Evolutionary conservation across 2,329 filamentous ascomycete species (phyloP), one percentile per base, ranked within the genome.

Genomic region (Aureobasidium vineae): DNA sequence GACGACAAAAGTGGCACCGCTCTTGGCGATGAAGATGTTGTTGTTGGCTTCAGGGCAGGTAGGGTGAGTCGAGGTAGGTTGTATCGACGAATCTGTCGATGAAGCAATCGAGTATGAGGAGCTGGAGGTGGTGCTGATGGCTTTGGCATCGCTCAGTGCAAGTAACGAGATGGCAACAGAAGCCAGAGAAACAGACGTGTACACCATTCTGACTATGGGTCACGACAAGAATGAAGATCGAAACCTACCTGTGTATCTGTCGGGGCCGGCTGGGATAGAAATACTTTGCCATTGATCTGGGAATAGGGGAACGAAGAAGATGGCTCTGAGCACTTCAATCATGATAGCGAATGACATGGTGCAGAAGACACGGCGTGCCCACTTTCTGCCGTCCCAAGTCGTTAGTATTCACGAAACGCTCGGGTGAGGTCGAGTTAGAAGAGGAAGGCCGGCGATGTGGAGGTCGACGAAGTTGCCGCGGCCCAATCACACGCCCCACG

Each of bases 1-100:
- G 23, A 68, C 59, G 7, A 66, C 21, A 40, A 57, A 66, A 36
- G 33, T 43, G n/a, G 57, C 67, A 21, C 63, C 64, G 47, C 57
- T 63, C 26, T 56, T 59, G 7, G 56, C 61, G 23, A 61, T 64
- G 56, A 56, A 66, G 3, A 59, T 47, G 13, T 41, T 64, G n/a
- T 49, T 60, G 50, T 67, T 50, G 23, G 66, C 61, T 2, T 26
- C 23, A 19, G 66, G 66, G 33, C 66, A 67, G 10, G 59, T 65
- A 33, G 63, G 63, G 11, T 33, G 56, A 8, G 52, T 65, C 41
- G 63, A 57, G 21, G 52, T 57, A 21, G 63, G 50, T 19, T 36
- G 16, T 16, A 31, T 28, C 52, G 63, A 43, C 5, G 28, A 26
- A 7, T 21, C 40, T 23, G 52, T 38, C 15, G 19, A 43, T 16